A percentile compares a stretch with the other conserved stretches of the same genome.
Evolutionary conservation across 2,329 filamentous ascomycete genomes (phyloP).

Genomic region (Chrysoporthe austroafricana): DNA sequence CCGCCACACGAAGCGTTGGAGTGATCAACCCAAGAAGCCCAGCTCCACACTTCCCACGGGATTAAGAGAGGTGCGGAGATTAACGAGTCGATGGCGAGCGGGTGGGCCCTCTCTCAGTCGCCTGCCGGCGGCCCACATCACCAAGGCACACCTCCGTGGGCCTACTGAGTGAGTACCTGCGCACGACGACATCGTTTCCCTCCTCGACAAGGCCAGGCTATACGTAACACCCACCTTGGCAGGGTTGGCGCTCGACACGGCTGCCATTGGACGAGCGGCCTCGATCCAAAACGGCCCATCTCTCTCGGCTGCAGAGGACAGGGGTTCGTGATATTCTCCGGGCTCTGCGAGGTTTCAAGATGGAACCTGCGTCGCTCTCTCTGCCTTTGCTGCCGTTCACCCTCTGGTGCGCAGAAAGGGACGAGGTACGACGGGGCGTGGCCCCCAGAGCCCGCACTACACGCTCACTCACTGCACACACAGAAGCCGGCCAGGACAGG

Average conservation of each 20-base stretch:
- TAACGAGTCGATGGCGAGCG: neutral
- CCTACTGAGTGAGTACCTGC: neutral
- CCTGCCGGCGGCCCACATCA: constrained; percentile 14
- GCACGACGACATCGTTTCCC: constrained; percentile 14
- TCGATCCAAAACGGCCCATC: constrained; percentile 3
- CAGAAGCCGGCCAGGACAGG: constrained; percentile 4
- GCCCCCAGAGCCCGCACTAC: no score
- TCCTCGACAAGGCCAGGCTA: constrained; percentile 6
- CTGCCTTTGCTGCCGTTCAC: constrained; percentile 6
- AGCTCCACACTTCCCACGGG: constrained; percentile 19
- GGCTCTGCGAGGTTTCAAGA: constrained; percentile 21
- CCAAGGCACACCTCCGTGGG: constrained; percentile 15
- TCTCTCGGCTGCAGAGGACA: constrained; percentile 19
- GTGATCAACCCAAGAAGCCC: constrained; percentile 3
- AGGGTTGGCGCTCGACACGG: constrained; percentile 10
- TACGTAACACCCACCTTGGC: constrained; percentile 12
- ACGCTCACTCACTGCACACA: neutral
- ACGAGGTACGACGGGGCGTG: neutral
- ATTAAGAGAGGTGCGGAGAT: constrained; percentile 23
- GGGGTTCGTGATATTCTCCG: constrained; percentile 19
- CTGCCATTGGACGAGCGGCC: constrained; percentile 11
- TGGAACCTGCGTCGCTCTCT: constrained; percentile 15
- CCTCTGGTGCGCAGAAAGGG: neutral
- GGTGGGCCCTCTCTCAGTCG: constrained; percentile 14
- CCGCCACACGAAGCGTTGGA: constrained; percentile 1